Evolutionary conservation across 2,329 filamentous ascomycete species (phyloP).

Genomic region (Xylaria arbuscula): DNA sequence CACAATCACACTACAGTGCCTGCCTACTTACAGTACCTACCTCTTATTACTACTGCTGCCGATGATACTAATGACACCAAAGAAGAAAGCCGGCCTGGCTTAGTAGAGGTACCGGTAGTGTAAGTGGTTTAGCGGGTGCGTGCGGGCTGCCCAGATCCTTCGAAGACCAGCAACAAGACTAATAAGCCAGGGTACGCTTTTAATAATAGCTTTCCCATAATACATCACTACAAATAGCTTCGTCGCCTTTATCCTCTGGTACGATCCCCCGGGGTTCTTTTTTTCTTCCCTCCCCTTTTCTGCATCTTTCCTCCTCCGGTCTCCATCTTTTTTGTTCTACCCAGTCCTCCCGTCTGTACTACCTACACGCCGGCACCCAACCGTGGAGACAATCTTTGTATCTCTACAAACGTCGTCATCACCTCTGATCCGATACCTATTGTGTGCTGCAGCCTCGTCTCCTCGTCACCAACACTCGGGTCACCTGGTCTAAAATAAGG

Average conservation of each 20-base stretch:
- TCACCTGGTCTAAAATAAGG: not conserved
- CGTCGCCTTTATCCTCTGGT: slow-evolving; percentile 33
- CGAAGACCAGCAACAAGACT: slow-evolving; percentile 32
- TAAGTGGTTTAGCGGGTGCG: slow-evolving; percentile 17
- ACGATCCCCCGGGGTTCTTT: slow-evolving; percentile 19
- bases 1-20: too few relatives aligned
- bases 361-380: not conserved
- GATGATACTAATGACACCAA: slow-evolving; percentile 27
- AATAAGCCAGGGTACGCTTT: slow-evolving; percentile 31
- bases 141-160: slow-evolving; percentile 37
- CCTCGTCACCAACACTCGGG: not conserved
- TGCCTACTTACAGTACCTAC: not conserved
- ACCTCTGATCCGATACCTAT: slow-evolving; percentile 11
- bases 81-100: slow-evolving; percentile 23
- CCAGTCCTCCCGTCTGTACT: not conserved
- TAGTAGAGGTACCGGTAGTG: slow-evolving; percentile 15
- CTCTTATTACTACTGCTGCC: not conserved
- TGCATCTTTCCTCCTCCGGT: slow-evolving; percentile 12
- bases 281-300: slow-evolving; percentile 19
- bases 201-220: slow-evolving; percentile 32
- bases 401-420: slow-evolving; percentile 9
- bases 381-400: not conserved
- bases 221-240: slow-evolving; percentile 36
- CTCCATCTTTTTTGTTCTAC: slow-evolving; percentile 25
- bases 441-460: not conserved